A percentile compares a stretch with the other conserved stretches of the same genome.
These are phyloP conservation scores for Gnaphalium uliginosum DNA, from an alignment of 129 eudicot species.

Conservation along the genomic window DNA sequence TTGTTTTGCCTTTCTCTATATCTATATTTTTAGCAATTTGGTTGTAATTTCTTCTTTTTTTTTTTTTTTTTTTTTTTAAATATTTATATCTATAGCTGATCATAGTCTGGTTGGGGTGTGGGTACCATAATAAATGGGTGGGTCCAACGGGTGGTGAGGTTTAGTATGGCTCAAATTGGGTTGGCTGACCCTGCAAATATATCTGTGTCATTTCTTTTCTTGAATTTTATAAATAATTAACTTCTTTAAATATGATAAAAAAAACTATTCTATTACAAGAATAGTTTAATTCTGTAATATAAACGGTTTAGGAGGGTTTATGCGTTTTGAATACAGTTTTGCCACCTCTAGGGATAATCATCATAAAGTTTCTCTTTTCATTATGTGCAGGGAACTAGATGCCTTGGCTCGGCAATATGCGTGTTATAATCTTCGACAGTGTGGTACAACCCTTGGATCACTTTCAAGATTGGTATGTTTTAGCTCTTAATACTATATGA, in stretches of 20 bases:
- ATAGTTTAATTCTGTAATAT: neutral
- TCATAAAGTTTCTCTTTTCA: conserved; percentile 11
- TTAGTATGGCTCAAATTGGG: neutral
- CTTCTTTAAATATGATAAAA: neutral
- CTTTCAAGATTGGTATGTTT: conserved; percentile 88
- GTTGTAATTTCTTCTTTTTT: neutral
- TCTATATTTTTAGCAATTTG: neutral
- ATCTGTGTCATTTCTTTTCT: neutral
- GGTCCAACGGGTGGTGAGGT: neutral
- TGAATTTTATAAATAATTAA: neutral
- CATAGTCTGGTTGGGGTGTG: neutral
- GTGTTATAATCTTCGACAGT: conserved; percentile 85
- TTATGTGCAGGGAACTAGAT: conserved; percentile 82
- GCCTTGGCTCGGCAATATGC: conserved; percentile 88
- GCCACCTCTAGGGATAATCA: neutral
- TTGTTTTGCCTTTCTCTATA: conserved; percentile 20
- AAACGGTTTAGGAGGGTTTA: neutral
- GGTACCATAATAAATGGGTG: neutral
- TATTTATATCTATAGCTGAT: conserved; percentile 18
- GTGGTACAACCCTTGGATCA: conserved; percentile 96
- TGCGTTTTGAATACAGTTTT: neutral
- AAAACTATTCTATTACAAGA: neutral
- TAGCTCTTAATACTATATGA: conserved; percentile 2
- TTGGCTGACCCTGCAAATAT: neutral
- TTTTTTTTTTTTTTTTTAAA: neutral